A percentile compares a stretch with the other conserved stretches of the same genome.
Conservation (phyloP, 1,139 yeast genomes). For the Yamadazyma sp. region DNA sequence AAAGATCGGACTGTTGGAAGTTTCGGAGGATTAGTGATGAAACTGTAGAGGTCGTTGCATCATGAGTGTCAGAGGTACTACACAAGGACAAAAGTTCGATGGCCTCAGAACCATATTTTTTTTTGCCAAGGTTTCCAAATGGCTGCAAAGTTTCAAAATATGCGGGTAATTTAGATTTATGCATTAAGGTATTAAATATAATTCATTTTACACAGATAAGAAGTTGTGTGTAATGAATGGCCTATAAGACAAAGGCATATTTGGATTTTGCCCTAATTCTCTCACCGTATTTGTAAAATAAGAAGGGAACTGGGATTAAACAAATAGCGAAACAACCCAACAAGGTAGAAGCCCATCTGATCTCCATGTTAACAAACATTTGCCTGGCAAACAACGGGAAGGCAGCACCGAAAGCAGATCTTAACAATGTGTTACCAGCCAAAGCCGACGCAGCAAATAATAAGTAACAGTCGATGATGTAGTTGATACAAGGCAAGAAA, state of each 20-base stretch:
- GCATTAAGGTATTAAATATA: no score
- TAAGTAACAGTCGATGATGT: conserved; percentile 75
- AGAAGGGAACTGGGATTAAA: conserved; percentile 69
- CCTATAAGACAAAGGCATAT: conserved; percentile 31
- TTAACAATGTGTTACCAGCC: conserved; percentile 77
- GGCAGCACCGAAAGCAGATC: conserved; percentile 56
- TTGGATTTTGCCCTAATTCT: conserved; percentile 59
- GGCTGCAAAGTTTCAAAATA: no score
- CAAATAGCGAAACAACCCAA: conserved; percentile 64
- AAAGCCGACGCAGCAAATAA: conserved; percentile 83
- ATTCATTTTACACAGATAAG: no score
- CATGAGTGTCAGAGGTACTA: no score
- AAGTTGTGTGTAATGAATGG: no score
- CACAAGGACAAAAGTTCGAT: no score
- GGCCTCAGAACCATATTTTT: no score
- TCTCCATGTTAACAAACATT: conserved; percentile 72
- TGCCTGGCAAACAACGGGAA: conserved; percentile 51
- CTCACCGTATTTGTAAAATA: conserved; percentile 65
- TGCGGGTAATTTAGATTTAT: no score
- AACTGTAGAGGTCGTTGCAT: no score
- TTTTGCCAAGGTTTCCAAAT: no score
- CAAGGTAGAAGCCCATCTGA: conserved; percentile 82
- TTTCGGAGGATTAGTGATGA: neutral
- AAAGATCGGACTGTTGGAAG: neutral
- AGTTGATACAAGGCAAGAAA: conserved; percentile 73